Evolutionary conservation across 768 basidiomycete genomes (phyloP), one percentile per base, ranked within the genome.

Genomic region (Lyophyllum atratum): DNA sequence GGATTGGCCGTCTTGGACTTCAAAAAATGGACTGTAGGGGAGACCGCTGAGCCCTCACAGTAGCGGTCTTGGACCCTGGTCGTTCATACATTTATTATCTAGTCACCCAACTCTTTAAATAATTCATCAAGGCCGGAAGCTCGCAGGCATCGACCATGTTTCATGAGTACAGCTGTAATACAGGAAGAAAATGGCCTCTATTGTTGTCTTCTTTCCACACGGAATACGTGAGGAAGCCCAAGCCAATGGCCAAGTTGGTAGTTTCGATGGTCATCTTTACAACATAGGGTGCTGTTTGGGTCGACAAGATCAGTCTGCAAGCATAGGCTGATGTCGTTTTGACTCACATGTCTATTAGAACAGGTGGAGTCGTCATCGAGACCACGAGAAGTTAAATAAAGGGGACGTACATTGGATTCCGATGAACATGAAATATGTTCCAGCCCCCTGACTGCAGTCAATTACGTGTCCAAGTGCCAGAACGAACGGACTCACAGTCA

Each of bases 21-120:
- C 63, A 72, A 66, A 17, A 89, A 83, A 67, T 90, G 87, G 87
- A 75, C 76, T n/a, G 81, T 87, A 0, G 86, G 85, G 31, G 85
- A 83, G 61, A 53, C 59, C 14, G 17, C 49, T 26, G 49, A 55
- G 26, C 31, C 52, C 33, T 52, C 34, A 14, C 40, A 43, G 17
- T 29, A 43, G 17, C 21, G 11, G 22, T 19, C 11, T 19, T 19
- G 10, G 10, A 22, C 19, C 22, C 17, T 19, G 0, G 15, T 25
- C 21, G 17, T 33, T 33, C 7, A 26, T 54, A 58, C 12, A 26
- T 12, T 39, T 28, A 40, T 28, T 25, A 46, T 8, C 42, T 22
- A 44, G 14, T 19, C 24, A 56, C 49, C 43, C 55, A 14, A 34
- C 56, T 40, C 46, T 22, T 39, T 31, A 34, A 8, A 33, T 47